Percentiles rank a stretch among this genome's conserved stretches.
Evolutionary conservation across 805 yeast species (phyloP).

Genomic region (Yarrowia phangngaensis): DNA sequence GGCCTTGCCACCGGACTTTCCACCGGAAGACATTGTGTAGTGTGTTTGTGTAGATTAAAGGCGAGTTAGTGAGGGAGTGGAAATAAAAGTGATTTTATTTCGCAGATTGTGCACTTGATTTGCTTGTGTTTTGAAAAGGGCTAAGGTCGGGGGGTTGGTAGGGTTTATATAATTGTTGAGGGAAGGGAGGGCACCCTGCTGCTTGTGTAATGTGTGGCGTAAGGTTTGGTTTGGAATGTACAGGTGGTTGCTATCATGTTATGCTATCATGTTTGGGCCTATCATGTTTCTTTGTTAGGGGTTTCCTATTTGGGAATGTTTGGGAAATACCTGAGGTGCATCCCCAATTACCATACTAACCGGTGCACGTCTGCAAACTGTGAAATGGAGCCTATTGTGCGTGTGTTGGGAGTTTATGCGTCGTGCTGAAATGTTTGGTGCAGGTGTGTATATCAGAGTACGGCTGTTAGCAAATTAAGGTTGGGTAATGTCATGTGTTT

Average conservation of each 20-base stretch:
- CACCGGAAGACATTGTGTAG: slow-evolving; percentile 68
- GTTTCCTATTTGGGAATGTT: slow-evolving; percentile 26
- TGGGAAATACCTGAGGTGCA: slow-evolving; percentile 18
- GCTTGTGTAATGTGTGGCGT: not conserved
- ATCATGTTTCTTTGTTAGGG: not conserved
- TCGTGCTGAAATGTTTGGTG: slow-evolving; percentile 12
- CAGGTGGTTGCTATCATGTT: slow-evolving; percentile 16
- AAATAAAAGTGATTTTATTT: slow-evolving; percentile 25
- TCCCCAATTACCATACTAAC: slow-evolving; percentile 10
- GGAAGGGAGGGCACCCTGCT: not conserved
- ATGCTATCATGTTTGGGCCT: not conserved
- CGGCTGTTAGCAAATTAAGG: slow-evolving; percentile 21
- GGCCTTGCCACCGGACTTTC: slow-evolving; percentile 86
- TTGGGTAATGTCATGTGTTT: not conserved
- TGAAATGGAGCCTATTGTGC: slow-evolving; percentile 25
- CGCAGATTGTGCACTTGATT: slow-evolving; percentile 26
- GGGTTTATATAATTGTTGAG: slow-evolving; percentile 22
- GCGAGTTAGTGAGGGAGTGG: slow-evolving; percentile 7
- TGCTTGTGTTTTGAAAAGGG: slow-evolving; percentile 31
- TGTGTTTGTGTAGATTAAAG: not conserved
- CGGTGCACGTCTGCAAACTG: not conserved
- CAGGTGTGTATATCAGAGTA: slow-evolving; percentile 18
- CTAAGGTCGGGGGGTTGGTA: slow-evolving; percentile 25
- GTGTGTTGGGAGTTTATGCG: slow-evolving; percentile 25
- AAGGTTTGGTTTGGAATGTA: slow-evolving; percentile 9